These are phyloP conservation scores for Yamadazyma oceani DNA, from an alignment of 1,139 yeast genomes.

Conservation along the genomic window DNA sequence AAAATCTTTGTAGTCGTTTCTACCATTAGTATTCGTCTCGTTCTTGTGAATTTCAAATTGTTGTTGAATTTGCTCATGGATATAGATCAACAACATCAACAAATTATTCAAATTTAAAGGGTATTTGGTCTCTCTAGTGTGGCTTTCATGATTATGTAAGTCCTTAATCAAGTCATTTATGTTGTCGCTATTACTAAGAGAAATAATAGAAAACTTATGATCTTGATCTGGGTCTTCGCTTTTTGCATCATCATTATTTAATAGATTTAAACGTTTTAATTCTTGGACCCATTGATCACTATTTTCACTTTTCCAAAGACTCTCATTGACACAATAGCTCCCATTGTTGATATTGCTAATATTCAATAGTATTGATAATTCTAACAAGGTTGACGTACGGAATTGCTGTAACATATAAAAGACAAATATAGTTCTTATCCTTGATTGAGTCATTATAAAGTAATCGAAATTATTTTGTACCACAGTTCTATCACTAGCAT, in stretches of 20 bases:
- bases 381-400: slow-evolving; percentile 61
- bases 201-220: slow-evolving; percentile 31
- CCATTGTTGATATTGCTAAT: slow-evolving; percentile 72
- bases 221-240: neutral
- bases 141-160: slow-evolving; percentile 36
- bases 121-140: slow-evolving; percentile 22
- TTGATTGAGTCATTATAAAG: slow-evolving; percentile 76
- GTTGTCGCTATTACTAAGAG: slow-evolving; percentile 57
- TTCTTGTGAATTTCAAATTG: slow-evolving; percentile 27
- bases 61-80: slow-evolving; percentile 67
- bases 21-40: slow-evolving; percentile 6
- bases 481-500: slow-evolving; percentile 17
- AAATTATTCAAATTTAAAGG: slow-evolving; percentile 54
- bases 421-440: slow-evolving; percentile 83
- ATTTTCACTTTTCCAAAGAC: slow-evolving; percentile 64
- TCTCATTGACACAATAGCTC: slow-evolving; percentile 66
- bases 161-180: slow-evolving; percentile 51
- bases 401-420: slow-evolving; percentile 72
- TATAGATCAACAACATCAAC: slow-evolving; percentile 64
- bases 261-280: slow-evolving; percentile 1
- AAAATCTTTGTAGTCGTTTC: slow-evolving; percentile 20
- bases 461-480: slow-evolving; percentile 60
- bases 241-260: slow-evolving; percentile 8
- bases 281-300: slow-evolving; percentile 57
- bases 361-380: slow-evolving; percentile 55